phyloP scores from a whole-genome alignment of 2,329 filamentous ascomycete genomes.

The Bisporella sp. region DNA sequence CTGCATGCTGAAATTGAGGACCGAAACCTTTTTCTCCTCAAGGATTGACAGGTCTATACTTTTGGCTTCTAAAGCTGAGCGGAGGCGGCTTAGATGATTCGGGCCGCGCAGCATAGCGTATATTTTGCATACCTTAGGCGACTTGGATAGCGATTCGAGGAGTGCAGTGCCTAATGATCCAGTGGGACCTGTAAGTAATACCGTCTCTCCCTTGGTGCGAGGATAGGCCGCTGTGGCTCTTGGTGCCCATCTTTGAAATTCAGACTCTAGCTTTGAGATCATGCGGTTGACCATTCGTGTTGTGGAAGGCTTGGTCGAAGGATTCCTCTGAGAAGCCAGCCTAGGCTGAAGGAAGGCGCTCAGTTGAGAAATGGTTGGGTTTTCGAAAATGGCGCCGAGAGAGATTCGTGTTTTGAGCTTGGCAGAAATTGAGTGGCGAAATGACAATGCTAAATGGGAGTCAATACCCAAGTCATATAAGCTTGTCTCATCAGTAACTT shows the following conservation, averaged over 20 bases:
- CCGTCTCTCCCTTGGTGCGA: constrained; percentile 10
- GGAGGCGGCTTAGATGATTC: constrained; percentile 12
- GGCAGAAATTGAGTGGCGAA: constrained; percentile 18
- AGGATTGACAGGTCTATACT: constrained; percentile 17
- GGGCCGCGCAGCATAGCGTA: constrained; percentile 21
- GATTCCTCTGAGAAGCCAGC: not conserved
- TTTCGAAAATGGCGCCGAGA: constrained; percentile 24
- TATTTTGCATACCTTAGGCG: constrained; percentile 14
- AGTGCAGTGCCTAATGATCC: constrained; percentile 22
- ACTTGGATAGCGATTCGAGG: constrained; percentile 12
- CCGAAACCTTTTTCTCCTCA: constrained; percentile 15
- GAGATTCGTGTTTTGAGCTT: constrained; percentile 20
- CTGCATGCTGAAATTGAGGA: constrained; percentile 23
- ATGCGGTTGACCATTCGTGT: constrained; percentile 16
- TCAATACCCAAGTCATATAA: constrained; percentile 22
- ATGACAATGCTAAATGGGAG: constrained; percentile 19
- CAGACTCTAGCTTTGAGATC: constrained; percentile 17
- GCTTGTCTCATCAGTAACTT: constrained; percentile 19
- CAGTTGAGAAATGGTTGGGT: constrained; percentile 20
- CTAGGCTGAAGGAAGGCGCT: constrained; percentile 6
- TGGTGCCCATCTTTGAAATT: constrained; percentile 17
- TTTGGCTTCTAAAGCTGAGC: constrained; percentile 7
- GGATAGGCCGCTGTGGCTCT: constrained; percentile 4
- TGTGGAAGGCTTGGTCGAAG: not conserved
- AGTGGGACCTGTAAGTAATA: constrained; percentile 21